Percentiles rank a stretch among this genome's conserved stretches.
Conservation (phyloP, 176 grass and related monocot genomes). For the Ensete glaucum region DNA sequence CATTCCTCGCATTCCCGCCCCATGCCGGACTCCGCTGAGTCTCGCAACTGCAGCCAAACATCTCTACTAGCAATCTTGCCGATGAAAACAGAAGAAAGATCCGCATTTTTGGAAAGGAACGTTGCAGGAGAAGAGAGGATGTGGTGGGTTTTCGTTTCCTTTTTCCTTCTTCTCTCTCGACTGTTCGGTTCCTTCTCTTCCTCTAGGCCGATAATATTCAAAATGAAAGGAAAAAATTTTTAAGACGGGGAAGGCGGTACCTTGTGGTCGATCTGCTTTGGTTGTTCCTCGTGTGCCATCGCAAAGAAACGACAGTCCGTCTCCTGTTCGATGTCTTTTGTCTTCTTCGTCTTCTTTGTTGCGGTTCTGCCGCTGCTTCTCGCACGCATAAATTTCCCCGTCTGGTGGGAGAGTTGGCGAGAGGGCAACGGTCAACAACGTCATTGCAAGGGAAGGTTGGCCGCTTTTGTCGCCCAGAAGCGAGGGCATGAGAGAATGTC, state of each 20-base stretch:
- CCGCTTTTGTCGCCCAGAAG: neutral
- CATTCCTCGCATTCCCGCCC: slow-evolving; percentile 54
- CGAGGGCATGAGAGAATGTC: neutral
- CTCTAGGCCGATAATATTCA: neutral
- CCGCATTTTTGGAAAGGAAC: neutral
- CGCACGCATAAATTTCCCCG: neutral
- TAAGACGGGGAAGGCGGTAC: neutral
- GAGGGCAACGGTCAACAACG: neutral
- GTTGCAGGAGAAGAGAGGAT: neutral
- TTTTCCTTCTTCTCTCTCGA: no score
- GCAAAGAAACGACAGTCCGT: neutral
- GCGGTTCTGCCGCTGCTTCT: no score
- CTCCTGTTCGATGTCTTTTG: no score
- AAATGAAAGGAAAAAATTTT: neutral
- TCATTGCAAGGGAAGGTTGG: neutral
- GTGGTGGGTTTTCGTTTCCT: no score
- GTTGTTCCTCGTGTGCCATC: neutral
- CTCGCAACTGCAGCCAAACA: neutral
- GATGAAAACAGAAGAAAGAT: no score
- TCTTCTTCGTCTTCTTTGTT: no score
- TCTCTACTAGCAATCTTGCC: no score
- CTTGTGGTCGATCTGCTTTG: neutral
- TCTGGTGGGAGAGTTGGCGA: neutral
- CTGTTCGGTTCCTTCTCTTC: neutral
- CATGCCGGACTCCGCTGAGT: neutral